These are phyloP conservation scores for Ceratobasidium theobromae DNA, from an alignment of 1,284 basidiomycete species.

Conservation along the genomic window DNA sequence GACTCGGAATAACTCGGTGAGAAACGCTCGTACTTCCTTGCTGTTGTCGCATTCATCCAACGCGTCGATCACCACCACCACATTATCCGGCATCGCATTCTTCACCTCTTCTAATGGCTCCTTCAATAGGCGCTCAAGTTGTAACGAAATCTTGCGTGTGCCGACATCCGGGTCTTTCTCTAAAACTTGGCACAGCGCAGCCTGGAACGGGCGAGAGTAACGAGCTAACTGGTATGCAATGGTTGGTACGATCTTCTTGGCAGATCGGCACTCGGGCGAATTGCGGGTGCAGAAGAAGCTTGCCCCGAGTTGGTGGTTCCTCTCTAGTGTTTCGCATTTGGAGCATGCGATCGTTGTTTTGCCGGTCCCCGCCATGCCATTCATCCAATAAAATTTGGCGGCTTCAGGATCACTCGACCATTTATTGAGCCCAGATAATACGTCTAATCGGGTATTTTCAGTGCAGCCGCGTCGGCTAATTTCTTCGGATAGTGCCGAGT, in stretches of 20 bases:
- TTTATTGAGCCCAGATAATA: background rate
- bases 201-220: background rate
- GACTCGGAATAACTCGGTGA: background rate
- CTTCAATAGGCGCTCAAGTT: background rate
- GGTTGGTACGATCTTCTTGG: background rate
- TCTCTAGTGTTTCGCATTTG: background rate
- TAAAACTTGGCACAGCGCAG: background rate
- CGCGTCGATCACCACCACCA: background rate
- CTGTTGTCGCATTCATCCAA: background rate
- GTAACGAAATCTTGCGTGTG: background rate
- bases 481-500: background rate
- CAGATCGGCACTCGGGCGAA: background rate
- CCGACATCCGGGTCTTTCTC: background rate
- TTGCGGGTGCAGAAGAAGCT: background rate
- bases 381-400: constrained; percentile 1
- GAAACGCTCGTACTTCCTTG: background rate
- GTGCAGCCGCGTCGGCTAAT: background rate
- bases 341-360: constrained; percentile 1
- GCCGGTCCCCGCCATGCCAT: too few relatives aligned
- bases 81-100: background rate
- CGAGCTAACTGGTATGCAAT: background rate
- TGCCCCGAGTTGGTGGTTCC: background rate
- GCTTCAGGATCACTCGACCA: background rate
- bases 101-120: background rate
- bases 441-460: background rate